Base-by-base conservation (phyloP, 2,329 filamentous ascomycete species). In the Penicillium janthinellum region DNA sequence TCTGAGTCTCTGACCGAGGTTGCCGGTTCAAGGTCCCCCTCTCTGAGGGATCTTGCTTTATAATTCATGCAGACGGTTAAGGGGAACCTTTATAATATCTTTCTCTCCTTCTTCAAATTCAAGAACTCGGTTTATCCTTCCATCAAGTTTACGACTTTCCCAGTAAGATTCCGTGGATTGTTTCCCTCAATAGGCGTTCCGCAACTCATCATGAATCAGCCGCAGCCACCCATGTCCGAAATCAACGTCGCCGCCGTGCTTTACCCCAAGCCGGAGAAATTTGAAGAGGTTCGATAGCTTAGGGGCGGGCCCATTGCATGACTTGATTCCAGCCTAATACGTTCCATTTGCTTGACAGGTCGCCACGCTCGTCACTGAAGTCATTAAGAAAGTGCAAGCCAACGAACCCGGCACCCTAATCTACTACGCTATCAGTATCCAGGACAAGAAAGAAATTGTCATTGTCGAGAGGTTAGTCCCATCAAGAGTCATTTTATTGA, bases 331-430 rank as follows among this genome's bases (percentile, higher is more conserved):
- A 25, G 17, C 50, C 34, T n/a, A 20, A 41, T 53, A 22, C 15
- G 6, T 50, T 15, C 12, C 4, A 4, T 48, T 6, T 10, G 14
- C 15, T 25, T 25, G 17, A 17, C 28, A 75, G 73, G 63, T 75
- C 10, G 61, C 67, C 15, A 53, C 58, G 41, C 65, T 69, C 20
- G 51, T 73, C 25, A 61, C 64, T 8, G 66, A 71, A 34, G 56
- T 71, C 20, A 67, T 66, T 31, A 64, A 70, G 44, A 66, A 73
- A 15, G 72, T 75, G 22, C 67, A 73, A 50, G 68, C 65, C 35
- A 64, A 72, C 15, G 73, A 76, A 44, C 71, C 73, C 7, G 67
- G 67, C 20, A 71, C 70, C 8, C 57, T 75, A 12, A 51, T 70
- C 34, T 75, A 74, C 61, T 74, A 73, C 41, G 66, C 68, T 14